A percentile compares a stretch with the other conserved stretches of the same genome.
Evolutionary conservation across 345 rosid species (phyloP).

Genomic region (Punica granatum): DNA sequence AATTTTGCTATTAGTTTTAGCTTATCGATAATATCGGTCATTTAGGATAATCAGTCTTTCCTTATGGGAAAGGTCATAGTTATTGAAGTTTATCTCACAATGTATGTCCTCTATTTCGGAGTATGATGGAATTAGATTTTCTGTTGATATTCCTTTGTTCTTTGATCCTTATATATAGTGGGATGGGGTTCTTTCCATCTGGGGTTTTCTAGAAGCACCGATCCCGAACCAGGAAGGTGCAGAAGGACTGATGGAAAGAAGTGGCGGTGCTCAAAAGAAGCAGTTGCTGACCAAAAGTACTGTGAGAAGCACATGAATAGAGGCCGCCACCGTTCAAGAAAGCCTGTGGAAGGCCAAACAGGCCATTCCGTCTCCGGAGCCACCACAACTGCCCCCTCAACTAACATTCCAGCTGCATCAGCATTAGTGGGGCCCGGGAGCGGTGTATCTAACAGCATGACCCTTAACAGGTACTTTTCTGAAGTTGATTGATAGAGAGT

Average conservation of each 20-base stretch:
- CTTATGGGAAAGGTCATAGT: background rate
- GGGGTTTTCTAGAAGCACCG: slow-evolving; percentile 72
- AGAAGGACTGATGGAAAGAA: slow-evolving; percentile 98
- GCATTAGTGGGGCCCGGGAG: slow-evolving; percentile 28
- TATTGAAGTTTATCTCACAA: background rate
- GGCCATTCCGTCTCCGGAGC: slow-evolving; percentile 60
- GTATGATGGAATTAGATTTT: background rate
- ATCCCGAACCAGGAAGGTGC: slow-evolving; percentile 97
- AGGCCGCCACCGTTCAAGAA: slow-evolving; percentile 99
- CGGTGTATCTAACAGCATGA: slow-evolving; percentile 31
- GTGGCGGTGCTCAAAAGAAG: slow-evolving; percentile 99
- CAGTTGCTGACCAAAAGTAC: slow-evolving; percentile 86
- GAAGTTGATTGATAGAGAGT: background rate
- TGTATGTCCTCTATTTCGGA: background rate
- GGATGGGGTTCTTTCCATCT: slow-evolving; percentile 80
- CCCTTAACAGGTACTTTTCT: slow-evolving; percentile 18
- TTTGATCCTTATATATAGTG: slow-evolving; percentile 24
- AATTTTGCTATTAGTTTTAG: background rate
- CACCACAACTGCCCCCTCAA: slow-evolving; percentile 19
- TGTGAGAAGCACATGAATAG: slow-evolving; percentile 96
- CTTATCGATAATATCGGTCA: background rate
- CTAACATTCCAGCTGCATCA: slow-evolving; percentile 22
- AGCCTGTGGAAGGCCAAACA: slow-evolving; percentile 99
- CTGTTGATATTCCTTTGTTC: background rate
- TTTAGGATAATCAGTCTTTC: background rate